A percentile compares a stretch with the other conserved stretches of the same genome.
These are phyloP conservation scores for Fragilariopsis cylindrus DNA, from an alignment of 108 stramenopile genomes.

Conservation along the genomic window DNA sequence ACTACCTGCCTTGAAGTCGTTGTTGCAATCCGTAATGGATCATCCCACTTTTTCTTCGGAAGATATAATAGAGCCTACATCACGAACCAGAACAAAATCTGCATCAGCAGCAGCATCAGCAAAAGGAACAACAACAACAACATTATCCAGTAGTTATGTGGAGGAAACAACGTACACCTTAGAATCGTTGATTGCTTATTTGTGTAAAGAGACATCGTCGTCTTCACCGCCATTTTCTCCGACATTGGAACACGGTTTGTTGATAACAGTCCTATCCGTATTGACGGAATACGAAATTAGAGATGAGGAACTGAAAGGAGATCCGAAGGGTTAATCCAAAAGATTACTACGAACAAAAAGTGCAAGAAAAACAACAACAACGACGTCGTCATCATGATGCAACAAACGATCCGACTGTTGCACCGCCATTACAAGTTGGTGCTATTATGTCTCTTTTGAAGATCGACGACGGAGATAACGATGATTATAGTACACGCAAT, in stretches of 20 bases:
- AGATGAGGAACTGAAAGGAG: not conserved
- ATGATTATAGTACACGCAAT: not conserved
- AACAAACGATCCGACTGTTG: slow-evolving; percentile 20
- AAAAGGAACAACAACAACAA: not conserved
- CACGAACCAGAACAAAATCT: not conserved
- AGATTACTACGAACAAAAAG: not conserved
- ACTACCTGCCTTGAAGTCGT: slow-evolving; percentile 24
- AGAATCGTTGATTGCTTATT: slow-evolving; percentile 60
- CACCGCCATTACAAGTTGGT: slow-evolving; percentile 55
- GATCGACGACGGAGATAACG: slow-evolving; percentile 26
- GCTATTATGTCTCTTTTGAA: slow-evolving; percentile 43
- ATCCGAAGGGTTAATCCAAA: not conserved
- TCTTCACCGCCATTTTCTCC: slow-evolving; percentile 25
- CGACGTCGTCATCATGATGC: slow-evolving; percentile 7
- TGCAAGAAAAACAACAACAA: slow-evolving; percentile 8
- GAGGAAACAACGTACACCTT: slow-evolving; percentile 25
- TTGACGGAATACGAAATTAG: slow-evolving; percentile 26
- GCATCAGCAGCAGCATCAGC: slow-evolving; percentile 3
- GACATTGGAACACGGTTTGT: slow-evolving; percentile 37
- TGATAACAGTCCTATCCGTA: slow-evolving; percentile 63
- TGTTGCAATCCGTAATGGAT: slow-evolving; percentile 38
- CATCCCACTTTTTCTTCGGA: slow-evolving; percentile 37
- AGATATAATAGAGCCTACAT: slow-evolving; percentile 4
- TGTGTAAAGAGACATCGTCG: slow-evolving; percentile 31
- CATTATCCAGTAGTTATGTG: not conserved